A percentile compares a stretch with the other conserved stretches of the same genome.
phyloP scores from a whole-genome alignment of 1,139 yeast species.

The Hemisphaericaspora subhashii region DNA sequence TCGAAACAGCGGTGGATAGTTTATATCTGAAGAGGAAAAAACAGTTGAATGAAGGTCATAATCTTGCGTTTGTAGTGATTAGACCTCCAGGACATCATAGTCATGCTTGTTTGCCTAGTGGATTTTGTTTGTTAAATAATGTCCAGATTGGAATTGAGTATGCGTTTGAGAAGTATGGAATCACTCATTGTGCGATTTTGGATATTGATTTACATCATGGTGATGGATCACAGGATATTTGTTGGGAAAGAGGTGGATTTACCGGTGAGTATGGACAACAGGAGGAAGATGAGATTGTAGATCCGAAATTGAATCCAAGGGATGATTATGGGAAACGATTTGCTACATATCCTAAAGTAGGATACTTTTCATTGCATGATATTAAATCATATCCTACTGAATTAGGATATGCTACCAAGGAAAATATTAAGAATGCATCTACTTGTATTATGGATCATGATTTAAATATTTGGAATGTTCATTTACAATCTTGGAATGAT shows the following conservation, averaged over 20 bases:
- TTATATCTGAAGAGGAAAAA: conserved; percentile 31
- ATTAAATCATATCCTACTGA: conserved; percentile 88
- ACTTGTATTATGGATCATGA: conserved; percentile 81
- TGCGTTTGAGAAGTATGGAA: conserved; percentile 61
- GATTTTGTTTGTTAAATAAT: conserved; percentile 82
- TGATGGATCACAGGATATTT: conserved; percentile 88
- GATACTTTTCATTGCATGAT: conserved; percentile 83
- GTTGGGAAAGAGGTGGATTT: conserved; percentile 78
- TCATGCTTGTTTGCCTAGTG: conserved; percentile 82
- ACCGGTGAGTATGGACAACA: conserved; percentile 51
- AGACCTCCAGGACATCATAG: conserved; percentile 92
- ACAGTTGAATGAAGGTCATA: conserved; percentile 32
- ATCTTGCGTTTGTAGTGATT: conserved; percentile 66
- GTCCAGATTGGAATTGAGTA: conserved; percentile 83
- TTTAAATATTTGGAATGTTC: conserved; percentile 82
- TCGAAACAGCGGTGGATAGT: conserved; percentile 71
- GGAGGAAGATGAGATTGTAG: conserved; percentile 39
- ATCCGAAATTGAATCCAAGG: conserved; percentile 33
- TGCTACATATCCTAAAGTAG: conserved; percentile 64
- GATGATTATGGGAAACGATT: conserved; percentile 56
- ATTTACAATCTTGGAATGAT: conserved; percentile 63
- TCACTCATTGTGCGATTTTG: conserved; percentile 79
- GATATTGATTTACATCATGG: conserved; percentile 91
- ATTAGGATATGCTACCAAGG: conserved; percentile 71
- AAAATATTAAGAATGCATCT: conserved; percentile 73